Evolutionary conservation across 2,329 filamentous ascomycete species (phyloP), one percentile per base, ranked within the genome.

Genomic region (Trichophyton simii): DNA sequence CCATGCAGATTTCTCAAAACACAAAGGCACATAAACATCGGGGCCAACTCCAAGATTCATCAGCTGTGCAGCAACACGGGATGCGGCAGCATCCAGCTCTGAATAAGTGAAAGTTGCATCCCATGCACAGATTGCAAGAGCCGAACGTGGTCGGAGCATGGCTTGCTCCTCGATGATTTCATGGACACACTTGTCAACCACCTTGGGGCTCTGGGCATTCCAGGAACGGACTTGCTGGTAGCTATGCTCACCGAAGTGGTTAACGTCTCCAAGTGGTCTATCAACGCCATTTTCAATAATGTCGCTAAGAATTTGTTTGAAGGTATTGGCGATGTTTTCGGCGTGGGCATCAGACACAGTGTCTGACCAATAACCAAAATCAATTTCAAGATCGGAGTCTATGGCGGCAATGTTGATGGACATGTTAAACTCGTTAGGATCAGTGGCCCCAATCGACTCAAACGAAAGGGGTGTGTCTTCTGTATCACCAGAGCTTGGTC

Each of bases 1-100:
- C 75, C 75, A 77, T 11, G 70, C 71, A 0, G 75, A 77, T 61
- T 77, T 77, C 52, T 77, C 75, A 48, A 77, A 77, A 57, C 71
- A 76, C 3, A 77, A 50, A 1, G 73, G 73, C 31, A 77, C 72
- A 58, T 74, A 72, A 2, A 68, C 67, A 34, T 75, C 71, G 0
- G 76, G 68, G 8, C 72, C 70, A 31, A 80, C 68, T 13, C 76
- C 76, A 13, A 75, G 65, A 0, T 66, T 63, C 1, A 67, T 67
- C 3, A 79, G 67, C 38, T 75, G 70, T 38, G 71, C 69, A 3
- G 74, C 72, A 22, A 73, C 68, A 55, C 65, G 70, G 58, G 63
- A 76, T 54, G 69, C 73, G 57, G 77, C 69, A 7, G 66, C 68
- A 15, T 77, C 71, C 8, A 77, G 65, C 54, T 75, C 68, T 4